Evolutionary conservation across 768 basidiomycete genomes (phyloP).

Genomic region (Agaricus subrufescens): DNA sequence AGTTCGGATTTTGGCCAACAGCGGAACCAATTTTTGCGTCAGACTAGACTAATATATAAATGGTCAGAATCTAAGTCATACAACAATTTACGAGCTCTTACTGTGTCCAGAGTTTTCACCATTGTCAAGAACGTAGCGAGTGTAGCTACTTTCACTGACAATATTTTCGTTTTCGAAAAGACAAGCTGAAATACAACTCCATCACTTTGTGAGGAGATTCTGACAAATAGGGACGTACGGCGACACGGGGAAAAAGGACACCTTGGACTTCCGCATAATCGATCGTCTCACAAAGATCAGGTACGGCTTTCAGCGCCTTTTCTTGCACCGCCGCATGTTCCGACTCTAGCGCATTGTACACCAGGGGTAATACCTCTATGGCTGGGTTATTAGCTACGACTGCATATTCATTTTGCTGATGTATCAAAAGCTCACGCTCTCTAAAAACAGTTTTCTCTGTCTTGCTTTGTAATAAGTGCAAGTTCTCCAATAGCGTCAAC

Average conservation of each 20-base stretch:
- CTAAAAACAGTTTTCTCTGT: conserved; percentile 82
- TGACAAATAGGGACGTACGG: conserved; percentile 41
- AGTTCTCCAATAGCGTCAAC: conserved; percentile 88
- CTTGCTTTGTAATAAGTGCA: conserved; percentile 83
- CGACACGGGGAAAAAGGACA: conserved; percentile 86
- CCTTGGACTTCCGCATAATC: conserved; percentile 95
- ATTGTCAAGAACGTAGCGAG: conserved; percentile 77
- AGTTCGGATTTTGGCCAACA: conserved; percentile 92
- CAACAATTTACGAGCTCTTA: conserved; percentile 19
- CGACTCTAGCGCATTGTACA: conserved; percentile 95
- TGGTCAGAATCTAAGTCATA: background rate
- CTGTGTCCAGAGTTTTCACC: conserved; percentile 90
- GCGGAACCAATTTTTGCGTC: conserved; percentile 92
- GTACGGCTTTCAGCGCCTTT: conserved; percentile 77
- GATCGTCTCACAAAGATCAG: conserved; percentile 85
- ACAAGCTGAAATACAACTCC: conserved; percentile 53
- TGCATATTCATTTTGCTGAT: background rate
- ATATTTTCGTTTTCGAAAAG: conserved; percentile 86
- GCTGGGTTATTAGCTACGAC: background rate
- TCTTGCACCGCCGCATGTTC: conserved; percentile 92
- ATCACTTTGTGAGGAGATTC: background rate
- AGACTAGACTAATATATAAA: conserved; percentile 55
- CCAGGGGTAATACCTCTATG: conserved; percentile 89
- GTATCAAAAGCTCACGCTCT: conserved; percentile 59
- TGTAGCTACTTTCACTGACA: conserved; percentile 90